A percentile compares a stretch with the other conserved stretches of the same genome.
Evolutionary conservation across 192 early-diverging fungal species (phyloP).

Genomic region (Glomus cerebriforme): DNA sequence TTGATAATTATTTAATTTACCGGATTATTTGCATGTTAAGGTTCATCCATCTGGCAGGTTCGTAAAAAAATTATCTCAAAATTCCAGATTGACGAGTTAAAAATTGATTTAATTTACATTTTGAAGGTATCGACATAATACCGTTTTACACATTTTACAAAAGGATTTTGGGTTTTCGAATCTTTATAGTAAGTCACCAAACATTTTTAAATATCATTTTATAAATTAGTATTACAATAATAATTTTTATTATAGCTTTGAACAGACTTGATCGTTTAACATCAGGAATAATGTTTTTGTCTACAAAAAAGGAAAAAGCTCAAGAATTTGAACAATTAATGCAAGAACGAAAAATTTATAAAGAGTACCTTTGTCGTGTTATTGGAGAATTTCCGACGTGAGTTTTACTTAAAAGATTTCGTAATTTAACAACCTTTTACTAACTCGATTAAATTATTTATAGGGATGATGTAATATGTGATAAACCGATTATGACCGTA

Average conservation of each 20-base stretch:
- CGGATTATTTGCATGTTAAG: conserved; percentile 32
- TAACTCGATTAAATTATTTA: conserved; percentile 12
- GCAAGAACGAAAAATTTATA: conserved; percentile 66
- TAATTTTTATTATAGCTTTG: conserved; percentile 53
- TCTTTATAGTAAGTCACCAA: conserved; percentile 53
- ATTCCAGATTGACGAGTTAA: neutral
- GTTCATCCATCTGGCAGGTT: conserved; percentile 57
- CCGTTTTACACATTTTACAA: conserved; percentile 68
- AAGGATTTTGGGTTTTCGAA: conserved; percentile 59
- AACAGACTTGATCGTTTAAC: conserved; percentile 95
- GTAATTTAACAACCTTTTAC: neutral
- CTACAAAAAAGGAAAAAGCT: conserved; percentile 58
- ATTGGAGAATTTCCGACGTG: conserved; percentile 84
- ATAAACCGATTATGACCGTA: conserved; percentile 81
- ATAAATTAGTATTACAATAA: conserved; percentile 35
- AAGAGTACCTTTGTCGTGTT: conserved; percentile 89
- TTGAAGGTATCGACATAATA: conserved; percentile 86
- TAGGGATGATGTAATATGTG: conserved; percentile 62
- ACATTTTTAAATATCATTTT: neutral
- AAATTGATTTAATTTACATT: neutral
- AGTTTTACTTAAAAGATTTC: conserved; percentile 13
- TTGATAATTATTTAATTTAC: conserved; percentile 8
- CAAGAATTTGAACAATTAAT: conserved; percentile 67
- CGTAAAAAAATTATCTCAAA: neutral
- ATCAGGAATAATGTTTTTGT: conserved; percentile 88